A percentile compares a stretch with the other conserved stretches of the same genome.
Conservation (phyloP, 1,284 basidiomycete species). For the Ceratobasidium sp. region DNA sequence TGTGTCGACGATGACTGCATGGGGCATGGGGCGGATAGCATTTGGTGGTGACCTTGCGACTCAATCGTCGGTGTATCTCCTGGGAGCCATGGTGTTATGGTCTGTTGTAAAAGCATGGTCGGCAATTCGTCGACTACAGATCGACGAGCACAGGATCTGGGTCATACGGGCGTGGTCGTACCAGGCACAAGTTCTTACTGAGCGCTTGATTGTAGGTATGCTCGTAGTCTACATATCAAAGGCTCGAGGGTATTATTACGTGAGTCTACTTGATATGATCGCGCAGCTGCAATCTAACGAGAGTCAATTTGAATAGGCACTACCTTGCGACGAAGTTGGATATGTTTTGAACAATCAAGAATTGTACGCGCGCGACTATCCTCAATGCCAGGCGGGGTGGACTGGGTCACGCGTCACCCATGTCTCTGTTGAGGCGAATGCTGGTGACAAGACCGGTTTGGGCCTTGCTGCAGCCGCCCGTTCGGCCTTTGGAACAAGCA, state of each 20-base stretch:
- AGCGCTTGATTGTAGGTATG: neutral
- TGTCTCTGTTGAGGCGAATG: constrained; percentile 3
- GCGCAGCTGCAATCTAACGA: no score
- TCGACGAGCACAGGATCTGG: constrained; percentile 8
- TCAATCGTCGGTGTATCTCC: neutral
- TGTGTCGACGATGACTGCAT: neutral
- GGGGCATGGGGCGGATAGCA: constrained; percentile 1
- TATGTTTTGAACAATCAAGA: neutral
- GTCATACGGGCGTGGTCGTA: constrained; percentile 4
- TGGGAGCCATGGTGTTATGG: constrained; percentile 8
- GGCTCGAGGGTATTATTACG: neutral
- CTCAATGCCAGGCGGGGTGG: constrained; percentile 14
- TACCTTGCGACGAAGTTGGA: constrained; percentile 4
- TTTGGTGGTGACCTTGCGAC: constrained; percentile 16
- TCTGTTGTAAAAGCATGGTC: neutral
- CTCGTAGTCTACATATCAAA: neutral
- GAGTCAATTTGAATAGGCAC: neutral
- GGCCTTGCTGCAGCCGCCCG: neutral
- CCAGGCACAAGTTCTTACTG: neutral
- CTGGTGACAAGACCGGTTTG: neutral
- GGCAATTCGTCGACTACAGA: neutral
- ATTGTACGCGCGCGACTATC: neutral
- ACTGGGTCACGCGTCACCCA: constrained; percentile 1
- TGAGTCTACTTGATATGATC: neutral
- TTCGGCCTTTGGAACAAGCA: constrained; percentile 4